phyloP scores from a whole-genome alignment of 2,329 filamentous ascomycete genomes.

The Falciphora oryzae region DNA sequence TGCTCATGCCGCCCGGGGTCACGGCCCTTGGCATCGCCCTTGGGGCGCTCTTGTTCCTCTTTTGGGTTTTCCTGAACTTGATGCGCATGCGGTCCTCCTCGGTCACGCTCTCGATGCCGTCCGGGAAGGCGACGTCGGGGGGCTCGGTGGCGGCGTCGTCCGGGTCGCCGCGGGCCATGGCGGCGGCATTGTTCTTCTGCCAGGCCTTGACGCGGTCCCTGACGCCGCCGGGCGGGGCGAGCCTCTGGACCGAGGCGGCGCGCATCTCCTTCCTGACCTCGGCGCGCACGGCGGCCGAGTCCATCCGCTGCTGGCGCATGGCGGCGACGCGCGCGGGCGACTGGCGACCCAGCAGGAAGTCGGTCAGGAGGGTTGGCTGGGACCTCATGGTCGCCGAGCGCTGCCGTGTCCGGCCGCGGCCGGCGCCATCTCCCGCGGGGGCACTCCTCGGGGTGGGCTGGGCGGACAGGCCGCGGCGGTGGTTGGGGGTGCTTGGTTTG shows the following conservation, averaged over 20 bases:
- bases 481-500: constrained; percentile 4
- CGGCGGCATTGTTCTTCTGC: constrained; percentile 72
- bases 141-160: constrained; percentile 51
- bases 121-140: constrained; percentile 54
- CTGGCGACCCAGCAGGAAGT: constrained; percentile 53
- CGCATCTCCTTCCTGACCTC: constrained; percentile 50
- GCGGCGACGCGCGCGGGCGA: constrained; percentile 50
- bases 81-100: constrained; percentile 56
- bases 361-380: constrained; percentile 46
- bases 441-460: constrained; percentile 36
- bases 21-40: neutral
- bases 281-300: constrained; percentile 48
- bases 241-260: constrained; percentile 50
- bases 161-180: constrained; percentile 47
- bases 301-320: constrained; percentile 48
- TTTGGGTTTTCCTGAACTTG: constrained; percentile 33
- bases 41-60: constrained; percentile 25
- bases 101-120: constrained; percentile 55
- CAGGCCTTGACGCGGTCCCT: constrained; percentile 75
- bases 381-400: constrained; percentile 34
- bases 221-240: constrained; percentile 61
- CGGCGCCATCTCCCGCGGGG: constrained; percentile 26
- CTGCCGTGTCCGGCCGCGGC: constrained; percentile 18
- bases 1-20: constrained; percentile 12
- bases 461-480: constrained; percentile 14